phyloP scores from a whole-genome alignment of 1,284 basidiomycete species.

The Taiwanofungus camphoratus region DNA sequence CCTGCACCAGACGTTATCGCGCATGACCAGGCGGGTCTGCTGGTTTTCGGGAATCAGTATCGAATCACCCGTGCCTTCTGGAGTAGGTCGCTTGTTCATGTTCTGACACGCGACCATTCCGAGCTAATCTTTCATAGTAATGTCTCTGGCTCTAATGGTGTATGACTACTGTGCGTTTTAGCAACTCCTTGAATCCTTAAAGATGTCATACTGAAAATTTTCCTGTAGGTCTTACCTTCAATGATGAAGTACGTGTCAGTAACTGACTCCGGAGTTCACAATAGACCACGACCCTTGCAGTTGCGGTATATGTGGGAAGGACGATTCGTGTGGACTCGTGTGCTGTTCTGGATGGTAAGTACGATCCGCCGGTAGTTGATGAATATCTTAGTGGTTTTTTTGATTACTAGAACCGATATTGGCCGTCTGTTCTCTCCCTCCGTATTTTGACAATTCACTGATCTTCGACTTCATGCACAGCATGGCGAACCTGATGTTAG shows the following conservation, averaged over 20 bases:
- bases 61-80: neutral
- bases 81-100: neutral
- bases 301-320: conserved; percentile 6
- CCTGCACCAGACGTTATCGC: too few species aligned
- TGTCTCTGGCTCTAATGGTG: neutral
- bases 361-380: neutral
- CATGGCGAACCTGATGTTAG: conserved; percentile 6
- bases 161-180: neutral
- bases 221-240: conserved; percentile 2
- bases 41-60: neutral
- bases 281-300: neutral
- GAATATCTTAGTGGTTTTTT: neutral
- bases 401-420: conserved; percentile 4
- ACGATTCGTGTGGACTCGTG: conserved; percentile 6
- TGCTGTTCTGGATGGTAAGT: conserved; percentile 4
- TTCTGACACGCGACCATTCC: neutral
- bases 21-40: too few species aligned
- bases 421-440: conserved; percentile 2
- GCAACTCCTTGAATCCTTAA: neutral
- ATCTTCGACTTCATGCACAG: neutral
- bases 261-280: neutral
- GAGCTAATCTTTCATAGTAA: neutral
- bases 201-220: neutral
- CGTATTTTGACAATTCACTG: neutral
- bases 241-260: conserved; percentile 1